Conservation (phyloP, 441 rosid genomes). For the Cnidoscolus chayamansa region DNA sequence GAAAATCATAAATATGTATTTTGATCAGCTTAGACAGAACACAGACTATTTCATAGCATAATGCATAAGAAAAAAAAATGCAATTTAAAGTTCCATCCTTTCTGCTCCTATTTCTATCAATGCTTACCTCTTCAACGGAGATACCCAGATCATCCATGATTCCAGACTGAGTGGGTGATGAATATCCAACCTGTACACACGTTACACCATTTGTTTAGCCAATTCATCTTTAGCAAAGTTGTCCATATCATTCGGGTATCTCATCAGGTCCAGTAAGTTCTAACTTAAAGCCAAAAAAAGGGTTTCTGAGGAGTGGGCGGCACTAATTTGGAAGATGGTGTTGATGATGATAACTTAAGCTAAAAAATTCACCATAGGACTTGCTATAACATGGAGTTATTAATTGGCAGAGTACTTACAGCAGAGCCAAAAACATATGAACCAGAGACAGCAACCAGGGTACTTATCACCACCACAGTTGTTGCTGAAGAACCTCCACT, state of each 20-base stretch:
- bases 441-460: constrained; percentile 55
- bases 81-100: neutral
- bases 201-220: neutral
- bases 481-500: constrained; percentile 34
- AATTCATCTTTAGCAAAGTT: neutral
- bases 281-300: neutral
- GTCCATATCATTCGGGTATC: neutral
- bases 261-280: neutral
- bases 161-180: constrained; percentile 71
- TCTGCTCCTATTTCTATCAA: neutral
- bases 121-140: constrained; percentile 56
- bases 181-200: constrained; percentile 62
- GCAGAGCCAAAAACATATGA: constrained; percentile 49
- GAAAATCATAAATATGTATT: too few species aligned
- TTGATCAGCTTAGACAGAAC: too few species aligned
- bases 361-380: neutral
- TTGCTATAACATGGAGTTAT: neutral
- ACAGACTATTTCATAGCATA: too few species aligned
- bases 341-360: neutral
- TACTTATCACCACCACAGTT: constrained; percentile 36
- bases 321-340: neutral
- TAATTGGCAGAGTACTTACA: constrained; percentile 27
- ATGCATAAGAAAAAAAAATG: too few species aligned
- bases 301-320: neutral
- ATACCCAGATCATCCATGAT: constrained; percentile 56